These are phyloP conservation scores for Lotus japonicus DNA, from an alignment of 306 rosid genomes.

Conservation along the genomic window DNA sequence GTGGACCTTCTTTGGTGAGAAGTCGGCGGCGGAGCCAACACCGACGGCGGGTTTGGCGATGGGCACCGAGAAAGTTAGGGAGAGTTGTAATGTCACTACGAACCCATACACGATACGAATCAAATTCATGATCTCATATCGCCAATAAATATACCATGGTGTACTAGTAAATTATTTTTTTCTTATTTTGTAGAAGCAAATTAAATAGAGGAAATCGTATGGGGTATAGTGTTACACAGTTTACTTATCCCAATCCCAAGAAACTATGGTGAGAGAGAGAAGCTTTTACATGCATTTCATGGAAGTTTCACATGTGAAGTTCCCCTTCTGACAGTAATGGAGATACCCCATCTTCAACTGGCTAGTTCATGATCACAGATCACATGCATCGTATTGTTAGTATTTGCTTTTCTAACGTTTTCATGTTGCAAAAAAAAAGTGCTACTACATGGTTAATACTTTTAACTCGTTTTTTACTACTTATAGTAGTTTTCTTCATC, in stretches of 20 bases:
- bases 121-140: background rate
- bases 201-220: background rate
- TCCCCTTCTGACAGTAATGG: background rate
- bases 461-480: no score
- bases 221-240: no score
- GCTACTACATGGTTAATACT: no score
- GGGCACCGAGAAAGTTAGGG: background rate
- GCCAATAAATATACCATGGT: background rate
- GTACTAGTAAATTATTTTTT: background rate
- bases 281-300: background rate
- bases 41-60: slow-evolving; percentile 7
- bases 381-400: no score
- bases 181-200: background rate
- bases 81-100: background rate
- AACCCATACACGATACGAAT: background rate
- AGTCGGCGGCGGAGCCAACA: slow-evolving; percentile 25
- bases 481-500: no score
- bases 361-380: no score
- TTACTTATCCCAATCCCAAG: background rate
- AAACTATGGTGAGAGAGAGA: no score
- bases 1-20: background rate
- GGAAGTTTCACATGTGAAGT: background rate
- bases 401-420: no score
- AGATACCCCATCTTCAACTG: background rate
- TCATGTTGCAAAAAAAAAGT: no score